Base-by-base conservation (phyloP, 1,284 basidiomycete species). In the Lignosus rhinocerotis region DNA sequence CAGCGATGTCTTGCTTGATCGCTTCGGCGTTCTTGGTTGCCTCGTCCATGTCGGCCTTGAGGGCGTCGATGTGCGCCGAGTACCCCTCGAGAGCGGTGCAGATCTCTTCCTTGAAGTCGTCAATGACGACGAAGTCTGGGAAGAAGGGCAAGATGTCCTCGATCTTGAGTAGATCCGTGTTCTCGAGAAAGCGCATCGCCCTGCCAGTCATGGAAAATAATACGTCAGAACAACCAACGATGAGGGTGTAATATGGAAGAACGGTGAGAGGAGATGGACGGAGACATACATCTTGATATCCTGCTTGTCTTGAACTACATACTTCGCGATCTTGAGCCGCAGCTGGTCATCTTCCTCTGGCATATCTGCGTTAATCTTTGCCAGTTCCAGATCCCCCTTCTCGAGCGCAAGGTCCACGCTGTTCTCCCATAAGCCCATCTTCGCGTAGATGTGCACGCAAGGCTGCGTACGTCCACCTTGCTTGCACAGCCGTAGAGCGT, bases 131-230 rank as follows among this genome's bases (percentile, higher is more conserved):
- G 74, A 99, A 99, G 76, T 99, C 96, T 2, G 97, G 96, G 86
- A 99, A 99, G 86, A 98, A 99, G 2, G 97, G 97, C 25, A 99
- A 77, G 54, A 99, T 96, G 71, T 99, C 97, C 73, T 99, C 97
- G 64, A 99, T 96, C 75, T 98, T 96, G 70, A 99, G 86, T 31
- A 98, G 77, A 67, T 95, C 90, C 0, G 96, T 97, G 59, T 93
- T 90, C 69, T 97, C 93, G 62, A 99, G 79, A 78, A 99, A 98
- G 36, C 84, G 86, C 93, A 99, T 98, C 16, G 96, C 97, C 52
- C 95, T 97, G 67, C 25, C 2, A 17, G 14, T 47, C 19, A 33
- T 19, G n/a, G 31, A 21, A 45, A 10, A 50, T n/a, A n/a, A 32
- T 16, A 38, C 14, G 19, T 10, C 38, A 43, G 31, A 32, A 19